phyloP scores from a whole-genome alignment of 2,329 filamentous ascomycete species.

The Metarhizium robertsii region DNA sequence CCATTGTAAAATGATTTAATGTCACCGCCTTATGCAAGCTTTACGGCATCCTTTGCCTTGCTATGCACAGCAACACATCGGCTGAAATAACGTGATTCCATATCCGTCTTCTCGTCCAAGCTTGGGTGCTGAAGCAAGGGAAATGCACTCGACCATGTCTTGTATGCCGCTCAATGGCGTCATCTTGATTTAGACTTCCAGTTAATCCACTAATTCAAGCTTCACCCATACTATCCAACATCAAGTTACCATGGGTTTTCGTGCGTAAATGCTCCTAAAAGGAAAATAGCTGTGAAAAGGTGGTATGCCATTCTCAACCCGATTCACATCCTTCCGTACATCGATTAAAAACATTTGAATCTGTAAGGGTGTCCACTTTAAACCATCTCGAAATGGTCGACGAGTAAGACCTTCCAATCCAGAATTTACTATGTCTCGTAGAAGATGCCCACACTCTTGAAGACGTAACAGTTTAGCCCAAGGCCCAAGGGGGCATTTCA shows the following conservation, averaged over 20 bases:
- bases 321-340: conserved; percentile 28
- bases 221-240: background rate
- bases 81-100: no score
- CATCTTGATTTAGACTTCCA: background rate
- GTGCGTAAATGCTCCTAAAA: conserved; percentile 28
- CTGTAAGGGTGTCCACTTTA: conserved; percentile 30
- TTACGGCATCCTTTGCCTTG: no score
- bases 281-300: conserved; percentile 30
- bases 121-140: no score
- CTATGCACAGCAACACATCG: no score
- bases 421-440: conserved; percentile 32
- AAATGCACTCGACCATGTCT: background rate
- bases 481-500: conserved; percentile 38
- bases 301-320: conserved; percentile 23
- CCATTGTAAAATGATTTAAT: no score
- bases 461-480: conserved; percentile 36
- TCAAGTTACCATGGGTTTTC: conserved; percentile 18
- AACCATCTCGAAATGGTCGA: conserved; percentile 28
- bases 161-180: background rate
- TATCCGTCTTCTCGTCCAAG: no score
- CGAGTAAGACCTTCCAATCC: conserved; percentile 29
- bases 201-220: background rate
- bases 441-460: conserved; percentile 34
- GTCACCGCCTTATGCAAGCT: no score
- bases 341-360: conserved; percentile 35